Conservation (phyloP, 176 grass and related monocot species). For the Themeda triandra region DNA sequence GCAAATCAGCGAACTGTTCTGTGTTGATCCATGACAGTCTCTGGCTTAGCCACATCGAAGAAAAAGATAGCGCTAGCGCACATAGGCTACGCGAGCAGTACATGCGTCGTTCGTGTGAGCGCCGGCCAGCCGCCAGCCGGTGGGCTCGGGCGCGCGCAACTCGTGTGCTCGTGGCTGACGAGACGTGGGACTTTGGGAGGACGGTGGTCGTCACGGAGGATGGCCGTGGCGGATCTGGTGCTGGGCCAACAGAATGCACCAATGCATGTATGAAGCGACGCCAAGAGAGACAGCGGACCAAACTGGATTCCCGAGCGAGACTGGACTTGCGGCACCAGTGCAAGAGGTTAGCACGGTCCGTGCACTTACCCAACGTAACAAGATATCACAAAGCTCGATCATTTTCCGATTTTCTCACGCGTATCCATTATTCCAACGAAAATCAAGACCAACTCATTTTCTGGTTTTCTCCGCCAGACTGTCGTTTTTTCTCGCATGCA, state of each 20-base stretch:
- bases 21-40: not conserved
- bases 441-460: not conserved
- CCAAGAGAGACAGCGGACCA: too few species aligned
- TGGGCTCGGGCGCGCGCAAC: not conserved
- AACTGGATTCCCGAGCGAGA: not conserved
- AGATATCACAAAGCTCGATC: not conserved
- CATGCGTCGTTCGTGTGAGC: not conserved
- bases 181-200: not conserved
- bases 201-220: not conserved
- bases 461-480: too few species aligned
- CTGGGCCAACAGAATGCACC: not conserved
- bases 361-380: not conserved
- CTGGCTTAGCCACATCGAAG: not conserved
- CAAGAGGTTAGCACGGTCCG: not conserved
- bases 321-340: not conserved
- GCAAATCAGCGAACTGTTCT: not conserved
- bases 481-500: not conserved
- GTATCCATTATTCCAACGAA: not conserved
- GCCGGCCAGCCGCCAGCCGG: not conserved
- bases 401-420: not conserved
- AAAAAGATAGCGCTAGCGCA: not conserved
- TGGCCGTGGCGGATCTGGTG: not conserved
- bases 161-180: slow-evolving; percentile 11
- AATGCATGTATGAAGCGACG: too few species aligned
- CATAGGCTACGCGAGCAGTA: not conserved